phyloP scores from a whole-genome alignment of 2,329 filamentous ascomycete species.

The Cordyceps tenuipes region DNA sequence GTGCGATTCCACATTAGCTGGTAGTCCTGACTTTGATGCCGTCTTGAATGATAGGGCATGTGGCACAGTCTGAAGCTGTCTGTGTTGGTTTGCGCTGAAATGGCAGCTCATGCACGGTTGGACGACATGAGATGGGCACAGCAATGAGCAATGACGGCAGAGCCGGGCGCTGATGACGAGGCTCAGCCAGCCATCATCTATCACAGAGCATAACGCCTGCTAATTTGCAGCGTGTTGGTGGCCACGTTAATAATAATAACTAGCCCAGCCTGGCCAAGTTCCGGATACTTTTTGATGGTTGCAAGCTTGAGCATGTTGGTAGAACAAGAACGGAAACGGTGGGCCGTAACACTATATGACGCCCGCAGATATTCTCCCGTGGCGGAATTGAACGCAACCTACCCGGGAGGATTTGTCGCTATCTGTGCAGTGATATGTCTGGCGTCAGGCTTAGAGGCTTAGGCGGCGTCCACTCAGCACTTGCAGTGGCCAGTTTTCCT shows the following conservation, averaged over 20 bases:
- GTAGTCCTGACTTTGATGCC: background rate
- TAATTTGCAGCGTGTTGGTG: too few species aligned
- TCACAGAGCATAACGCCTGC: background rate
- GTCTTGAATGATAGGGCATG: background rate
- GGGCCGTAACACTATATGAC: background rate
- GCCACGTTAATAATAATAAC: too few species aligned
- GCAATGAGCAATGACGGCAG: background rate
- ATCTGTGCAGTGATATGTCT: too few species aligned
- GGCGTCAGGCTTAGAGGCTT: too few species aligned
- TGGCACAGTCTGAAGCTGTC: background rate
- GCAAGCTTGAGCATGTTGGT: background rate
- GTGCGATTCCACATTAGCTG: background rate
- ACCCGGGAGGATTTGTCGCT: too few species aligned
- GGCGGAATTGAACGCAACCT: too few species aligned
- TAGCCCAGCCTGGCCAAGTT: background rate
- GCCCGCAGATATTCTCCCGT: too few species aligned
- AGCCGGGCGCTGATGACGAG: background rate
- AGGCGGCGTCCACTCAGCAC: too few species aligned
- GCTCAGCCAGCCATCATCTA: background rate
- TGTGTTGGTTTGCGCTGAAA: background rate
- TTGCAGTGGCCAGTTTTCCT: too few species aligned
- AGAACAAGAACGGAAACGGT: background rate
- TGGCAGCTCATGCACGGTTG: background rate
- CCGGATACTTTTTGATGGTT: background rate
- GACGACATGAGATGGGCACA: background rate